phyloP scores from a whole-genome alignment of 192 early-diverging fungal species.

The Piromyces sp. region DNA sequence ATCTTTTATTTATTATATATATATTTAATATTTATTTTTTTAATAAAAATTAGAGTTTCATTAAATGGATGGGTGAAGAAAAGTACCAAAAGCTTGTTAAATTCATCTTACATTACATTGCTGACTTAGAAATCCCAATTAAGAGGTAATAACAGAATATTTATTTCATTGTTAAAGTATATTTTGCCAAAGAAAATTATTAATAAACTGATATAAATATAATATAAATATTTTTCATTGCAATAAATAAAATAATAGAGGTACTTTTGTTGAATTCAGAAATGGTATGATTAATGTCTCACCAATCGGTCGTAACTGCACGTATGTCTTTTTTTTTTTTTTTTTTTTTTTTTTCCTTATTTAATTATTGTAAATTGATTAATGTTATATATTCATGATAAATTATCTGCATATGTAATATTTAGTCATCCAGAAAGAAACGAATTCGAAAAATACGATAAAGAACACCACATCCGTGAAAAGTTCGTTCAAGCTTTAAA shows the following conservation, averaged over 20 bases:
- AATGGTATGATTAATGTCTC: slow-evolving; percentile 98
- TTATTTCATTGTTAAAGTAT: too few species aligned
- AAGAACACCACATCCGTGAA: slow-evolving; percentile 61
- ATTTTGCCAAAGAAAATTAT: too few species aligned
- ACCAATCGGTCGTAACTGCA: slow-evolving; percentile 89
- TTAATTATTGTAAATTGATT: too few species aligned
- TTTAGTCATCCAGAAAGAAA: slow-evolving; percentile 62
- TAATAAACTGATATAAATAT: too few species aligned
- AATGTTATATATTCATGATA: too few species aligned
- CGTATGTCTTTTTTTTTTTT: slow-evolving; percentile 13
- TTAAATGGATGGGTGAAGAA: slow-evolving; percentile 79
- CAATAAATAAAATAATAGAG: slow-evolving; percentile 32
- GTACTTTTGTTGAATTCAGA: slow-evolving; percentile 96
- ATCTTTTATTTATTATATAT: neutral
- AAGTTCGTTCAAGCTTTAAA: slow-evolving; percentile 71
- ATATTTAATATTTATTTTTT: neutral
- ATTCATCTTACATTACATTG: slow-evolving; percentile 87
- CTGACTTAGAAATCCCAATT: slow-evolving; percentile 78
- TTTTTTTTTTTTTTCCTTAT: neutral
- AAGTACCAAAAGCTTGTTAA: slow-evolving; percentile 78
- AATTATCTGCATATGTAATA: too few species aligned
- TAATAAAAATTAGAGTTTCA: slow-evolving; percentile 53
- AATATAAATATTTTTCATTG: too few species aligned
- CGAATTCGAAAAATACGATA: slow-evolving; percentile 82
- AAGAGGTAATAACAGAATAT: slow-evolving; percentile 88